Evolutionary conservation across 2,329 filamentous ascomycete species (phyloP).

Genomic region (Tolypocladium tundrense): DNA sequence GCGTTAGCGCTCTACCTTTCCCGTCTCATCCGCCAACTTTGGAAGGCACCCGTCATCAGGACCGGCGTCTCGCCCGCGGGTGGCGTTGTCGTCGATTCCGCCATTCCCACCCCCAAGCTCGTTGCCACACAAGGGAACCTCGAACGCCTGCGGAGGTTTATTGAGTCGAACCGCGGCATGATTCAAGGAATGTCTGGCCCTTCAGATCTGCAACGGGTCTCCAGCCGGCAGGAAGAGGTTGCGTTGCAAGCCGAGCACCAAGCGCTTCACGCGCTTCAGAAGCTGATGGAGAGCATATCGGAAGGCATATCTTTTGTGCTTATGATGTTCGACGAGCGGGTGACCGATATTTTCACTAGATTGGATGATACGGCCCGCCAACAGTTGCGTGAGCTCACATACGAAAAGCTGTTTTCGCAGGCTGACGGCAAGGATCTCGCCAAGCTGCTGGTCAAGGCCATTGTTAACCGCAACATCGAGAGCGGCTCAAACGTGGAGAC

Average conservation of each 20-base stretch:
- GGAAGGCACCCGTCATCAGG: conserved; percentile 68
- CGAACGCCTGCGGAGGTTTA: conserved; percentile 67
- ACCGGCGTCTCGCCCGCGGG: conserved; percentile 41
- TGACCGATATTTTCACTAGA: conserved; percentile 74
- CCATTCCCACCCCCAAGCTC: conserved; percentile 58
- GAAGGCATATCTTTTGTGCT: conserved; percentile 95
- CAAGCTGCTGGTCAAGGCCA: conserved; percentile 90
- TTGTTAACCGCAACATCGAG: conserved; percentile 95
- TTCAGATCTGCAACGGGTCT: conserved; percentile 67
- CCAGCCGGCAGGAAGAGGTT: conserved; percentile 81
- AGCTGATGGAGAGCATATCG: conserved; percentile 80
- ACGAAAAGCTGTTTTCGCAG: conserved; percentile 77
- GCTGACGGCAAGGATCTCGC: conserved; percentile 75
- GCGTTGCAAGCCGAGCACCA: conserved; percentile 91
- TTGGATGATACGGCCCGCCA: conserved; percentile 61
- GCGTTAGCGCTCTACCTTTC: conserved; percentile 82
- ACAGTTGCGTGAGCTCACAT: conserved; percentile 68
- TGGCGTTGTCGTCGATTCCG: conserved; percentile 54
- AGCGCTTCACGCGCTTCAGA: conserved; percentile 75
- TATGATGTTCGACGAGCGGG: conserved; percentile 87
- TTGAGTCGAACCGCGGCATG: conserved; percentile 77
- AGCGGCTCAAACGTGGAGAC: conserved; percentile 97
- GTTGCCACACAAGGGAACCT: conserved; percentile 70
- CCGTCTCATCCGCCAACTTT: conserved; percentile 78
- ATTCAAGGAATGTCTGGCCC: conserved; percentile 93